phyloP scores from a whole-genome alignment of 805 yeast species.

The Priceomyces melissophilus region DNA sequence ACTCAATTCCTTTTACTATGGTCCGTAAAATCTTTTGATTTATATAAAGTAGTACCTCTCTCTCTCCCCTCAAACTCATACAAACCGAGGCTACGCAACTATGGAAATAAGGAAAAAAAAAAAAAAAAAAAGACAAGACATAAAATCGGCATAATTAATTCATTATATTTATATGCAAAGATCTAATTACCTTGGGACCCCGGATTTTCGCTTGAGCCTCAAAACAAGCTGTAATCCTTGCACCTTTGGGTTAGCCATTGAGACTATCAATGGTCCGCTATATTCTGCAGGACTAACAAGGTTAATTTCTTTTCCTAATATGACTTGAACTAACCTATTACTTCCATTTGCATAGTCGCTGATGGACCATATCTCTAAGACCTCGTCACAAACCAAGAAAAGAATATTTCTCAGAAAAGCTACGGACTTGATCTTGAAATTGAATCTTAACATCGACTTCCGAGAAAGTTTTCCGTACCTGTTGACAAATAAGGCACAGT shows the following conservation, averaged over 20 bases:
- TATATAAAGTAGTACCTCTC: no score
- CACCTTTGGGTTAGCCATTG: conserved; percentile 64
- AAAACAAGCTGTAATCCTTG: conserved; percentile 61
- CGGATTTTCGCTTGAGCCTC: conserved; percentile 10
- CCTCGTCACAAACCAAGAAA: conserved; percentile 56
- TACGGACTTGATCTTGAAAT: conserved; percentile 35
- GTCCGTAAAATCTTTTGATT: neutral
- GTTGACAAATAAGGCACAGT: conserved; percentile 65
- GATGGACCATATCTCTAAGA: conserved; percentile 66
- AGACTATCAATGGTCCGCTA: conserved; percentile 17
- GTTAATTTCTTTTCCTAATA: conserved; percentile 64
- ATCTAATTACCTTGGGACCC: conserved; percentile 1
- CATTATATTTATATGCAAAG: neutral
- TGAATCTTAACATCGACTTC: conserved; percentile 40
- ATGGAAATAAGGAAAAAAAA: no score
- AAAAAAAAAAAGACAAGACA: neutral
- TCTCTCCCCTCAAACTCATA: neutral
- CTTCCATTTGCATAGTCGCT: conserved; percentile 42
- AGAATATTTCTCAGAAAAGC: conserved; percentile 32
- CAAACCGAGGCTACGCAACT: neutral
- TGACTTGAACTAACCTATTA: conserved; percentile 58
- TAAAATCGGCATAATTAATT: neutral
- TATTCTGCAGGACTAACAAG: conserved; percentile 17
- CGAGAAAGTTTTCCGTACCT: conserved; percentile 53
- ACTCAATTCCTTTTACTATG: neutral